Evolutionary conservation across 345 rosid genomes (phyloP).

Genomic region (Zanthoxylum bungeanum): DNA sequence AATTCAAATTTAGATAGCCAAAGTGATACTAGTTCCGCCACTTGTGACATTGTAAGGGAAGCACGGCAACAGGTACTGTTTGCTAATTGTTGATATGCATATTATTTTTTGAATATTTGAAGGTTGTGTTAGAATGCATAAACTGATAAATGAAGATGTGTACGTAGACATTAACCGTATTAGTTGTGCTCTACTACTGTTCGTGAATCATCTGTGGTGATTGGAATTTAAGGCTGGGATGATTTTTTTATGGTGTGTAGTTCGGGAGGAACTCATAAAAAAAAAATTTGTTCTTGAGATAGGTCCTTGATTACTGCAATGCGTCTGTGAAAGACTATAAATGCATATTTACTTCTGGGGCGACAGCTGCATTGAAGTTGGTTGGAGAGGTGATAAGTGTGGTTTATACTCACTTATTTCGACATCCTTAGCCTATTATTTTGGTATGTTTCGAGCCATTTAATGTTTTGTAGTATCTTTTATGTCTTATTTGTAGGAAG

Average conservation of each 20-base stretch:
- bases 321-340: constrained; percentile 80
- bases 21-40: constrained; percentile 66
- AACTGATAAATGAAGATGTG: background rate
- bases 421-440: no score
- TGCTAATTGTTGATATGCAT: background rate
- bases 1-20: constrained; percentile 65
- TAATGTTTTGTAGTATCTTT: no score
- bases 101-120: background rate
- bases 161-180: background rate
- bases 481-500: no score
- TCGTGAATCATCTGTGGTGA: background rate
- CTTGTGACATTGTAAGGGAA: constrained; percentile 57
- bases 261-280: background rate
- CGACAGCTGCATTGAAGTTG: constrained; percentile 87
- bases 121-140: background rate
- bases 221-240: background rate
- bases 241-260: background rate
- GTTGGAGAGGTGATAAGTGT: no score
- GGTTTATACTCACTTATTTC: no score
- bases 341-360: constrained; percentile 95
- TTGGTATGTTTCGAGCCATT: no score
- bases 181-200: background rate
- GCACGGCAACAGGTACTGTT: constrained; percentile 76
- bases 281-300: no score
- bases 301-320: constrained; percentile 89